Evolutionary conservation across 2,329 filamentous ascomycete genomes (phyloP), one percentile per base, ranked within the genome.

Genomic region (Coleophoma cylindrospora): DNA sequence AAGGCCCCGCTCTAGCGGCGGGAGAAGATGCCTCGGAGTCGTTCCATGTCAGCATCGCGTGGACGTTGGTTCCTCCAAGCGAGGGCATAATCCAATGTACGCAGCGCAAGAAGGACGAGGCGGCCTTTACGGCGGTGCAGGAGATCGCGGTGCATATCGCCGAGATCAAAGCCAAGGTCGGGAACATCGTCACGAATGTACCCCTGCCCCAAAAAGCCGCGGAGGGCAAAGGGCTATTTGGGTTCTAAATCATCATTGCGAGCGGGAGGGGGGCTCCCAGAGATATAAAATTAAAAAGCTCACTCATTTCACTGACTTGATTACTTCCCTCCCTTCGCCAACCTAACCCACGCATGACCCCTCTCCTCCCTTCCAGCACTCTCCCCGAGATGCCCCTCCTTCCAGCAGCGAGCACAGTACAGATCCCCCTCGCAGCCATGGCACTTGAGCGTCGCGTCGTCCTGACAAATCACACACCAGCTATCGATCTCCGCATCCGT

Each of bases 31-130:
- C 67, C 48, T 76, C 76, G 4, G 66, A 75, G 45, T 81, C 79
- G 19, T 96, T 96, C 63, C 94, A 99, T 68, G 72, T 97, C 52
- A 96, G 91, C 43, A 81, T 99, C 50, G 94, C 86, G 0, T 97
- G 92, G 94, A 86, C 80, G 1, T 75, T 92, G 54, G 67, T 73
- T 10, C 65, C 71, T 40, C 83, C 81, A 0, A 71, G 66, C 6
- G 51, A 69, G 3, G 72, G 76, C 34, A 61, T 77, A 13, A 60
- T 62, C 14, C 54, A 65, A 45, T 61, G 61, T 22, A 77, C 74
- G 0, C 59, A 64, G 3, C 51, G 55, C 3, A 54, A 51, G 9
- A 47, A 43, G 15, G 12, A 34, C 5, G 37, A 34, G 14, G n/a
- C 32, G 41, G 32, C 21, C 3, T 34, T 40, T 40, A 19, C 15